Percentiles rank a stretch among this genome's conserved stretches.
Evolutionary conservation across 768 basidiomycete species (phyloP).

Genomic region (Megacollybia marginata): DNA sequence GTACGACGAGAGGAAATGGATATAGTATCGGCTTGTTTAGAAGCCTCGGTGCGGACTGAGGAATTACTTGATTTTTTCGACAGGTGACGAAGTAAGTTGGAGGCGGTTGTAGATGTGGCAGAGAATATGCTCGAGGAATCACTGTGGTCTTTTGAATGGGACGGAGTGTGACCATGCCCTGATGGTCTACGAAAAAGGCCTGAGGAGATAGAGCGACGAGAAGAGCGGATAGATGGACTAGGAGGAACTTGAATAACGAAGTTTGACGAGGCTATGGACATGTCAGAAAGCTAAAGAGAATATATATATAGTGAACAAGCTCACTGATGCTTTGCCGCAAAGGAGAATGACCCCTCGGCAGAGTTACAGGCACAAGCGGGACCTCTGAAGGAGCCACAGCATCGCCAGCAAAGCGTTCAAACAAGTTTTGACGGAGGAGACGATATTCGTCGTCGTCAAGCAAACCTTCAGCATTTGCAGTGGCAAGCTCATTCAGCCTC

Average conservation of each 20-base stretch:
- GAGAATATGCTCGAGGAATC: constrained; percentile 39
- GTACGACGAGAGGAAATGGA: constrained; percentile 39
- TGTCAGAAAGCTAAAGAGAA: background rate
- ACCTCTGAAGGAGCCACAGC: constrained; percentile 53
- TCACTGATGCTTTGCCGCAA: background rate
- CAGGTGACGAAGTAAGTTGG: constrained; percentile 26
- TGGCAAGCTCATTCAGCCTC: constrained; percentile 72
- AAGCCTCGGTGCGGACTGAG: constrained; percentile 38
- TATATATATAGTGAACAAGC: background rate
- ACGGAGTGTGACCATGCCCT: constrained; percentile 13
- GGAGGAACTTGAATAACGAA: constrained; percentile 28
- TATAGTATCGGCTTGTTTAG: constrained; percentile 30
- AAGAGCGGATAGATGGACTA: constrained; percentile 25
- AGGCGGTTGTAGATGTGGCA: constrained; percentile 24
- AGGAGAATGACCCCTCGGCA: constrained; percentile 14
- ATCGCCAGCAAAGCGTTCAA: constrained; percentile 65
- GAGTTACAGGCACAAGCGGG: constrained; percentile 49
- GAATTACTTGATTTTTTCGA: constrained; percentile 44
- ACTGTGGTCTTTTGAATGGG: constrained; percentile 33
- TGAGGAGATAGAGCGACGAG: too few relatives aligned
- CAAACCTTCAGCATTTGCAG: constrained; percentile 74
- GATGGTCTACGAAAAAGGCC: constrained; percentile 11
- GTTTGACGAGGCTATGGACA: constrained; percentile 15
- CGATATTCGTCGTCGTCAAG: constrained; percentile 87
- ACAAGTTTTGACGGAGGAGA: constrained; percentile 74